Evolutionary conservation across 169 alveolate species (phyloP), one percentile per base, ranked within the genome.

Genomic region (Eimeria acervulina): DNA sequence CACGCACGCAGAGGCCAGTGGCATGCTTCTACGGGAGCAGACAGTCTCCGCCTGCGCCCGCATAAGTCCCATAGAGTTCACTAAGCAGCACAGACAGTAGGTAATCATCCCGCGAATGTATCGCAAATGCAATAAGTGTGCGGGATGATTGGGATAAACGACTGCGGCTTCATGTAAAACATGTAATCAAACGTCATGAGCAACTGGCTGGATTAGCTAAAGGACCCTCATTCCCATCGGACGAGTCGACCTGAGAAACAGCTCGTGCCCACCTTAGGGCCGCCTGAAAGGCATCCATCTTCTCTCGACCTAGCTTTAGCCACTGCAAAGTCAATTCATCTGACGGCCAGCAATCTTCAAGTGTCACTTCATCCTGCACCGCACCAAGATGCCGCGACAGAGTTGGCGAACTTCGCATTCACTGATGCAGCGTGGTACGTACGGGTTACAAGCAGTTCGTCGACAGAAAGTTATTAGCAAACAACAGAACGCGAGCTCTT

Each of bases 301-400:
- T 84, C 63, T 33, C 55, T 10, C 78, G 33, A 33, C 93, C 93
- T n/a, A 21, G 52, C 59, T 59, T 15, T 8, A 84, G 93, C 93
- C 93, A 84, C 93, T 51, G 78, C 52, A 84, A 36, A 31, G 78
- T 84, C 76, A 84, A 31, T 15, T 84, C 80, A 5, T 38, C 36
- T 26, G 93, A n/a, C 7, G 93, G 93, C 93, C 93, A 84, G 93
- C 93, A 84, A 38, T 84, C 76, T 36, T 84, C 59, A 31, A 84
- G 93, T 21, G 93, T 17, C 78, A 59, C 21, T 38, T 19, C 76
- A 4, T 28, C 93, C 78, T 84, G 80, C 33, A 28, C 47, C 28
- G 52, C 74, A 84, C 36, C 76, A 28, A 38, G 26, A 28, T 26
- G 23, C 13, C 70, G 70, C 68, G 19, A 38, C 42, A 47, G 19